Evolutionary conservation across 2,329 filamentous ascomycete species (phyloP).

Genomic region (Xylariaceae sp.): DNA sequence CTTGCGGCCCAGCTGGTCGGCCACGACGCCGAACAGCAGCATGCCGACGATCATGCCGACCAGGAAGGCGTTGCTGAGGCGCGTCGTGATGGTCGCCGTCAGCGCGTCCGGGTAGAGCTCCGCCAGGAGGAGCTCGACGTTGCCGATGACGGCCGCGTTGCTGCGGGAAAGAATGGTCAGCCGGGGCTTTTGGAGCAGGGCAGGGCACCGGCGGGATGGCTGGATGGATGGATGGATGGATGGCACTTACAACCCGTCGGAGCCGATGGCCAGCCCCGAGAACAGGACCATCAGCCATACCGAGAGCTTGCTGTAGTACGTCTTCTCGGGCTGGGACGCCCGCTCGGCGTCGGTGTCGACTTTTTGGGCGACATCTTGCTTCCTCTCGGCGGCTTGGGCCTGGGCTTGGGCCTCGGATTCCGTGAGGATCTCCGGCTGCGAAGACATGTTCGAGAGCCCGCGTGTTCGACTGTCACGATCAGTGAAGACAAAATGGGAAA

Average conservation of each 20-base stretch:
- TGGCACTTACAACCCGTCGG: slow-evolving; percentile 32
- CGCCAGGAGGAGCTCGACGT: slow-evolving; percentile 33
- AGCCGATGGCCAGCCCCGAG: slow-evolving; percentile 37
- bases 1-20: slow-evolving; percentile 42
- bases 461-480: too few relatives aligned
- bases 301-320: slow-evolving; percentile 31
- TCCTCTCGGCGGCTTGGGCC: background rate
- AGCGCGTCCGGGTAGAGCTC: slow-evolving; percentile 34
- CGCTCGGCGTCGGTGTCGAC: slow-evolving; percentile 1
- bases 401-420: background rate
- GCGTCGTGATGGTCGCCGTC: slow-evolving; percentile 36
- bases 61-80: slow-evolving; percentile 47
- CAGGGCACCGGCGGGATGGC: too few relatives aligned
- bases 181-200: too few relatives aligned
- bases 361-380: slow-evolving; percentile 1
- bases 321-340: background rate
- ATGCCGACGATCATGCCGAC: slow-evolving; percentile 51
- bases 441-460: too few relatives aligned
- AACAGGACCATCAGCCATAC: slow-evolving; percentile 37
- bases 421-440: background rate
- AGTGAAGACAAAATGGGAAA: too few relatives aligned
- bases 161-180: slow-evolving; percentile 16
- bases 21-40: slow-evolving; percentile 42
- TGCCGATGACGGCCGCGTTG: slow-evolving; percentile 37
- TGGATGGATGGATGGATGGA: slow-evolving; percentile 1